Percentiles rank a stretch among this genome's conserved stretches.
Conservation (phyloP, 1,284 basidiomycete species). For the Kalmanozyma brasiliensis region DNA sequence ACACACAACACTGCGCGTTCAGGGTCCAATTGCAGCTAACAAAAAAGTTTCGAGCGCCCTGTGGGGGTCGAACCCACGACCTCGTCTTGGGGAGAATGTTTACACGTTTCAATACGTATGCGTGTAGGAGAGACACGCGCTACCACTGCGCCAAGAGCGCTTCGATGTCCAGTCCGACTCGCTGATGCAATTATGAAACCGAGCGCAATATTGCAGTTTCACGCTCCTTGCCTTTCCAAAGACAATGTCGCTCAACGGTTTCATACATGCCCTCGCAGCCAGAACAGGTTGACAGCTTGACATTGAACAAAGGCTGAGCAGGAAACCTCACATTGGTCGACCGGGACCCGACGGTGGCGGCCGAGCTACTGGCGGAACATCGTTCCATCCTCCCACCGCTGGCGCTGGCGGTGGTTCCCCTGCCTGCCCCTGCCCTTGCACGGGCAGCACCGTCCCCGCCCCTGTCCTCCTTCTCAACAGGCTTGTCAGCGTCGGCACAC, state of each 20-base stretch:
- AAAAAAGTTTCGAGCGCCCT: conserved; percentile 25
- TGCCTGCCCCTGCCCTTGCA: neutral
- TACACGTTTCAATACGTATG: neutral
- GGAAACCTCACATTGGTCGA: too few relatives aligned
- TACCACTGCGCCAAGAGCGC: conserved; percentile 51
- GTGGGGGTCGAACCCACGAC: conserved; percentile 53
- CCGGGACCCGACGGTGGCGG: too few relatives aligned
- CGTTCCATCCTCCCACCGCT: conserved; percentile 2
- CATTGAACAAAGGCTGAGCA: too few relatives aligned
- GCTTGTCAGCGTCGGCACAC: conserved; percentile 22
- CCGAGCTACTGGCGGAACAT: conserved; percentile 1
- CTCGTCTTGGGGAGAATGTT: conserved; percentile 30
- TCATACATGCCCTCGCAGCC: too few relatives aligned
- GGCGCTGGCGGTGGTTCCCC: neutral
- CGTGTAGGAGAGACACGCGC: conserved; percentile 48
- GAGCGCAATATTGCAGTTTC: too few relatives aligned
- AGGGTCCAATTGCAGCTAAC: conserved; percentile 13
- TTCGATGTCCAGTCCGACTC: too few relatives aligned
- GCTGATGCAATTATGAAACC: too few relatives aligned
- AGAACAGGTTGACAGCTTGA: neutral
- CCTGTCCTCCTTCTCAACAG: conserved; percentile 13
- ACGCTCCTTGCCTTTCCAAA: too few relatives aligned
- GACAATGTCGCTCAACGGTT: too few relatives aligned
- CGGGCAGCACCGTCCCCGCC: neutral
- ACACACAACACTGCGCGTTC: neutral